Evolutionary conservation across 148 eudicot species (phyloP).

Genomic region (Fagopyrum esculentum): DNA sequence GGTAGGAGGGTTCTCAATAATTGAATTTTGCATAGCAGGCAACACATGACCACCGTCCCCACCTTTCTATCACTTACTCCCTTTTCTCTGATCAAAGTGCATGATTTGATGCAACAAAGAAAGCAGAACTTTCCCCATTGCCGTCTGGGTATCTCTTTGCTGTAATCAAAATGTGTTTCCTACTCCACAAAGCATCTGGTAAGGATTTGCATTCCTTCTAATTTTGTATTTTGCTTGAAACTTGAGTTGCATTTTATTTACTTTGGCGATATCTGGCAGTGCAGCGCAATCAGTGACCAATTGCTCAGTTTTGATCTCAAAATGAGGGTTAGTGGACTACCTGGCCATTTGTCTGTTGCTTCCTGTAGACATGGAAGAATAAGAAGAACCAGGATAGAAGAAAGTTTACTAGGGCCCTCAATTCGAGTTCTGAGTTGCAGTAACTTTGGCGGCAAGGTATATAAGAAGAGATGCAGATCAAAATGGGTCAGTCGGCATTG

Average conservation of each 20-base stretch:
- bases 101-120: neutral
- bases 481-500: neutral
- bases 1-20: neutral
- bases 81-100: no score
- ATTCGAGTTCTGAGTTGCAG: slow-evolving; percentile 4
- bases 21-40: neutral
- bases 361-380: neutral
- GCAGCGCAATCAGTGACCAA: neutral
- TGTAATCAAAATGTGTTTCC: neutral
- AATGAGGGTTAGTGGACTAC: slow-evolving; percentile 2
- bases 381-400: neutral
- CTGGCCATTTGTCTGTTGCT: neutral
- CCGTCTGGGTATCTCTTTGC: neutral
- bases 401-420: neutral
- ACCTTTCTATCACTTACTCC: neutral
- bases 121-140: neutral
- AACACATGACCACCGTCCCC: neutral
- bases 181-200: neutral
- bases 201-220: neutral
- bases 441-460: neutral
- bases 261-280: neutral
- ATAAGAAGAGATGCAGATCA: neutral
- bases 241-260: neutral
- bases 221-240: neutral
- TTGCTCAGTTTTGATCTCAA: neutral